A percentile compares a stretch with the other conserved stretches of the same genome.
Conservation (phyloP, 2,329 filamentous ascomycete species). For the Sclerotinia trifoliorum region DNA sequence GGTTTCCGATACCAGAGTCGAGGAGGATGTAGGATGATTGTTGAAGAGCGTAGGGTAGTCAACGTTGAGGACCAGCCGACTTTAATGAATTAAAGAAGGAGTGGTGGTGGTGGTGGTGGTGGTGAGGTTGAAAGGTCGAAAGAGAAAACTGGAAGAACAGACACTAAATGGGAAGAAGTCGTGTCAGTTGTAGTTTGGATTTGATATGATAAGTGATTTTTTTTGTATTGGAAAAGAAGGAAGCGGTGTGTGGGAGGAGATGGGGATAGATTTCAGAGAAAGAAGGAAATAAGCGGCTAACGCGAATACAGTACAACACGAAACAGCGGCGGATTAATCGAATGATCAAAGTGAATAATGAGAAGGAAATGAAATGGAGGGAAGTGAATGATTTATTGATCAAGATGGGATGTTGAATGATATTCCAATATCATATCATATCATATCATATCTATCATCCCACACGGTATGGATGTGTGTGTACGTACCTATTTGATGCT, state of each 20-base stretch:
- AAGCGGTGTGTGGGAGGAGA: slow-evolving; percentile 13
- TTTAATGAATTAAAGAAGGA: slow-evolving; percentile 5
- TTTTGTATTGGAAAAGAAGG: not conserved
- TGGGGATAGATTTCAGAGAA: slow-evolving; percentile 19
- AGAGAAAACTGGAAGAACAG: not conserved
- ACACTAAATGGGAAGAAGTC: slow-evolving; percentile 13
- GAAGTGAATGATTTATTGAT: too few species aligned
- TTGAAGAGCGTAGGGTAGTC: not conserved
- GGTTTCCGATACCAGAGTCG: slow-evolving; percentile 34
- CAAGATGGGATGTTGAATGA: too few species aligned
- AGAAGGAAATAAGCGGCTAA: slow-evolving; percentile 18
- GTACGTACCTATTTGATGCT: slow-evolving; percentile 4
- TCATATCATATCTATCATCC: too few species aligned
- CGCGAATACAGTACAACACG: slow-evolving; percentile 5
- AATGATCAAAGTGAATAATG: not conserved
- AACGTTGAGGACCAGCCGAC: not conserved
- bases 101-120: too few species aligned
- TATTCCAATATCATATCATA: too few species aligned
- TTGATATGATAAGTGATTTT: not conserved
- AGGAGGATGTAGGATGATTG: not conserved
- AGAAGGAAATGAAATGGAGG: not conserved
- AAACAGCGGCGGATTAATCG: not conserved
- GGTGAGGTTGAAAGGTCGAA: slow-evolving; percentile 5
- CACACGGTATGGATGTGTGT: not conserved
- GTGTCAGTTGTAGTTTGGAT: slow-evolving; percentile 10